Percentiles rank a stretch among this genome's conserved stretches.
Evolutionary conservation across 2,329 filamentous ascomycete genomes (phyloP).

Genomic region (Trichoderma harzianum): DNA sequence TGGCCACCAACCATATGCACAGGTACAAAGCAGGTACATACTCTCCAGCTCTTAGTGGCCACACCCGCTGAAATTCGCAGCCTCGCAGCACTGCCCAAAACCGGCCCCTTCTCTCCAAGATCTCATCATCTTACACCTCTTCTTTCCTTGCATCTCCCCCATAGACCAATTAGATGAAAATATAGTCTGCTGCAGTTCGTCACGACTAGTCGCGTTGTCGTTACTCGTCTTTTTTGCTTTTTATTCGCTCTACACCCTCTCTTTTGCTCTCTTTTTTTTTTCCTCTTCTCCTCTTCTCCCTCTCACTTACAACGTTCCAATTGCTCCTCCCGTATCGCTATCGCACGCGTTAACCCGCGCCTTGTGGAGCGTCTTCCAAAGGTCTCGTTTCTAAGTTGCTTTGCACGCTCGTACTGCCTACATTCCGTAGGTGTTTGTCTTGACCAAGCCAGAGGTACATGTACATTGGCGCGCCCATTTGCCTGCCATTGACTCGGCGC

Average conservation of each 20-base stretch:
- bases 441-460: conserved; percentile 1
- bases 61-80: conserved; percentile 15
- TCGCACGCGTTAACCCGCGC: conserved; percentile 11
- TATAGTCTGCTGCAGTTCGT: not conserved
- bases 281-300: not conserved
- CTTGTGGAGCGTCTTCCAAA: conserved; percentile 11
- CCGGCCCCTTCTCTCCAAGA: not conserved
- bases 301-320: not conserved
- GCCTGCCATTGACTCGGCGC: not conserved
- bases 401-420: conserved; percentile 3
- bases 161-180: not conserved
- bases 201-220: not conserved
- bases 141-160: not conserved
- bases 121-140: not conserved
- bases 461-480: not conserved
- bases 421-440: not conserved
- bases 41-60: not conserved
- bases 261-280: not conserved
- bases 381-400: not conserved
- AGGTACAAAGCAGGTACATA: not conserved
- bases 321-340: not conserved
- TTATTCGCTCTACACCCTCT: not conserved
- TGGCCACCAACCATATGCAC: no score
- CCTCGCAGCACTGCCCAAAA: conserved; percentile 19
- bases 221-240: not conserved